Conservation (phyloP, 805 yeast genomes). For the Hanseniaspora mollemarum region DNA sequence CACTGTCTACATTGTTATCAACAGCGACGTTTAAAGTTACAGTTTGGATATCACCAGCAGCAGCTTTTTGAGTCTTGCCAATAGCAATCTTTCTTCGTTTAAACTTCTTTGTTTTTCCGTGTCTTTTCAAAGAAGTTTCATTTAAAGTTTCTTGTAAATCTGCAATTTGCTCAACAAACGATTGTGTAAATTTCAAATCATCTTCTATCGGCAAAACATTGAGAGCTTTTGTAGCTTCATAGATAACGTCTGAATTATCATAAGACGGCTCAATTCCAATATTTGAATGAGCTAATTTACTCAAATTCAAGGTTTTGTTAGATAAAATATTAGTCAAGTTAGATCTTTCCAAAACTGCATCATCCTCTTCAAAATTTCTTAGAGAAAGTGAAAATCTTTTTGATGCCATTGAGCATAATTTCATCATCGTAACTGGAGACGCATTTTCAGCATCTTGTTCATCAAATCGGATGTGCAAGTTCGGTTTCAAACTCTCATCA, state of each 20-base stretch:
- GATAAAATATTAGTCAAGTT: constrained; percentile 20
- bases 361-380: constrained; percentile 25
- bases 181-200: constrained; percentile 20
- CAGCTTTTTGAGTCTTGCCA: constrained; percentile 9
- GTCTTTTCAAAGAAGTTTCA: constrained; percentile 23
- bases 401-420: constrained; percentile 54
- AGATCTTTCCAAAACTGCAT: constrained; percentile 37
- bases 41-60: no score
- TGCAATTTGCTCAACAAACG: constrained; percentile 25
- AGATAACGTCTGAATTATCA: neutral
- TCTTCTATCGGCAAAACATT: constrained; percentile 14
- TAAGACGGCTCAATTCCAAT: neutral
- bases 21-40: no score
- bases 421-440: constrained; percentile 54
- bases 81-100: constrained; percentile 27
- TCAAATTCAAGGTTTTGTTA: constrained; percentile 8
- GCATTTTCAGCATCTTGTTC: constrained; percentile 33
- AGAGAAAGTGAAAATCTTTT: constrained; percentile 75
- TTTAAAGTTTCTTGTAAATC: constrained; percentile 27
- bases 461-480: constrained; percentile 38
- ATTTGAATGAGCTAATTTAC: constrained; percentile 8
- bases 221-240: neutral
- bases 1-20: constrained; percentile 9
- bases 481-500: constrained; percentile 31
- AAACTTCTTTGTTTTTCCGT: constrained; percentile 23